Conservation (phyloP, 768 basidiomycete genomes). For the Pulveroboletus frians region DNA sequence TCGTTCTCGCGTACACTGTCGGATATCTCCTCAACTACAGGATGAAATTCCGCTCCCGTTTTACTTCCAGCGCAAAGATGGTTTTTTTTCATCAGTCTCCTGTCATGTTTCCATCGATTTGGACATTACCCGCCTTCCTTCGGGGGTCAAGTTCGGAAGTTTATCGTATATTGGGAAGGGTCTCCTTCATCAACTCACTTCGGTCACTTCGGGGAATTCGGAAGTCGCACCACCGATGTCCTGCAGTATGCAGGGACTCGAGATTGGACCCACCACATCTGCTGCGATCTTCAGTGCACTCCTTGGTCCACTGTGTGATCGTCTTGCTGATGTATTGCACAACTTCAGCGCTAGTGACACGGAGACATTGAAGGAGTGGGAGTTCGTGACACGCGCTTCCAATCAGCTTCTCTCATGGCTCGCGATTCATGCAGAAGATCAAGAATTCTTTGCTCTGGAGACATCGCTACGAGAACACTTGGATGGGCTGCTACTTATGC, state of each 20-base stretch:
- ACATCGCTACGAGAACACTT: slow-evolving; percentile 35
- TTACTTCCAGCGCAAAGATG: slow-evolving; percentile 14
- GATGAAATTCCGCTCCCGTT: slow-evolving; percentile 12
- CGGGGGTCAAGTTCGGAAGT: slow-evolving; percentile 47
- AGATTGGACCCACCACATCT: slow-evolving; percentile 41
- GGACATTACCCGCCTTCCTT: slow-evolving; percentile 43
- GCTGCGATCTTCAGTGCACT: slow-evolving; percentile 40
- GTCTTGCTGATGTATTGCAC: slow-evolving; percentile 35
- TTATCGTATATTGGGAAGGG: slow-evolving; percentile 58
- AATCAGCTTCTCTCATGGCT: slow-evolving; percentile 47
- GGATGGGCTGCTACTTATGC: slow-evolving; percentile 33
- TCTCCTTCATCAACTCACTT: slow-evolving; percentile 52
- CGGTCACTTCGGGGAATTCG: slow-evolving; percentile 29
- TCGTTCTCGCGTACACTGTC: slow-evolving; percentile 15
- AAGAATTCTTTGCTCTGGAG: slow-evolving; percentile 29
- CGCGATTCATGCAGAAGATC: slow-evolving; percentile 31
- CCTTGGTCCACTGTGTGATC: slow-evolving; percentile 45
- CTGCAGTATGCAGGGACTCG: slow-evolving; percentile 36
- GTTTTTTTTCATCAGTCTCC: background rate
- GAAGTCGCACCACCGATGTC: slow-evolving; percentile 28
- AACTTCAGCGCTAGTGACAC: slow-evolving; percentile 28
- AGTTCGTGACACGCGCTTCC: slow-evolving; percentile 34
- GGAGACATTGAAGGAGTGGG: slow-evolving; percentile 35
- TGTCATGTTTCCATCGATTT: slow-evolving; percentile 43
- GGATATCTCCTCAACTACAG: slow-evolving; percentile 6